Percentiles rank a stretch among this genome's conserved stretches.
phyloP scores from a whole-genome alignment of 2,329 filamentous ascomycete genomes.

The Xylaria sp. region DNA sequence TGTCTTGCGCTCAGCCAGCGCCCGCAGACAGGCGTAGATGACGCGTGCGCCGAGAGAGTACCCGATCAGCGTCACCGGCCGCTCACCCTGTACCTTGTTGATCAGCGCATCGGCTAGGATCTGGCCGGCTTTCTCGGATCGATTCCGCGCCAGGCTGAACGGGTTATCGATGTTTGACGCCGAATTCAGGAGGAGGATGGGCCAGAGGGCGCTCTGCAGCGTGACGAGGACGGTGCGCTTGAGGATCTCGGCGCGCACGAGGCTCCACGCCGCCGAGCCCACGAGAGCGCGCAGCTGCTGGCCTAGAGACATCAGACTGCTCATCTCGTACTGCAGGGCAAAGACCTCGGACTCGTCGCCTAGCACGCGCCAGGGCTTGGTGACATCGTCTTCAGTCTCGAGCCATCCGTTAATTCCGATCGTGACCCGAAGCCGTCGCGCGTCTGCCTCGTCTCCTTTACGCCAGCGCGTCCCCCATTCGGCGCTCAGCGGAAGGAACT shows the following conservation, averaged over 20 bases:
- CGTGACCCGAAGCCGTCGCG: constrained; percentile 76
- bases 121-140: constrained; percentile 82
- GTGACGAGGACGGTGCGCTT: constrained; percentile 76
- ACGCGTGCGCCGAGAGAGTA: constrained; percentile 75
- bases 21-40: constrained; percentile 74
- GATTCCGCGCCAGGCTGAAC: constrained; percentile 79
- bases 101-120: constrained; percentile 77
- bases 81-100: constrained; percentile 74
- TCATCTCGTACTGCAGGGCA: constrained; percentile 84
- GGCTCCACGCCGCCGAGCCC: constrained; percentile 77
- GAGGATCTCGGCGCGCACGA: constrained; percentile 79
- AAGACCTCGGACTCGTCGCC: constrained; percentile 81
- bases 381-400: constrained; percentile 77
- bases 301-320: constrained; percentile 80
- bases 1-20: constrained; percentile 71
- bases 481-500: constrained; percentile 77
- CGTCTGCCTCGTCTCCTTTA: constrained; percentile 36
- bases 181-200: constrained; percentile 72
- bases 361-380: constrained; percentile 82
- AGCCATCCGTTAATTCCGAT: constrained; percentile 92
- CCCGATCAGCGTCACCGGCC: constrained; percentile 73
- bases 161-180: constrained; percentile 82
- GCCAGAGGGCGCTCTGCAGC: constrained; percentile 76
- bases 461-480: constrained; percentile 52
- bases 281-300: constrained; percentile 78